Conservation (phyloP, 1,284 basidiomycete genomes). For the Pseudozyma sp. region DNA sequence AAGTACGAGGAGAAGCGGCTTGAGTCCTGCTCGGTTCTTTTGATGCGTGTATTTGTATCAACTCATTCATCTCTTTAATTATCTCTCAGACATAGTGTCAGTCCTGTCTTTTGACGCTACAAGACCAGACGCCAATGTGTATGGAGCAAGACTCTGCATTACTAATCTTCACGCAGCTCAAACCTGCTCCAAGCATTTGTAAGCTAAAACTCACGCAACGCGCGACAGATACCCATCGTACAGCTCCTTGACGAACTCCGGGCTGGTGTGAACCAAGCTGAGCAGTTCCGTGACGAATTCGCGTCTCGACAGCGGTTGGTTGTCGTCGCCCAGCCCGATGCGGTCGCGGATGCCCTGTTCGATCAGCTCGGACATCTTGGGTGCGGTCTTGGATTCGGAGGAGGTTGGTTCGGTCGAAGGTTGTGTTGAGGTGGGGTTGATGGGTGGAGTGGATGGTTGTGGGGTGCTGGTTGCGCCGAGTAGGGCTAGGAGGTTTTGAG, state of each 20-base stretch:
- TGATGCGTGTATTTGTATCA: no score
- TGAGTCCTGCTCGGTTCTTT: constrained; percentile 4
- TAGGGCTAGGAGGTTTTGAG: constrained; percentile 23
- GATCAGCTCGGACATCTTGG: constrained; percentile 71
- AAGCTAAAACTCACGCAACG: not conserved
- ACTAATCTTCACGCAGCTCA: no score
- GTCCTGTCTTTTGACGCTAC: no score
- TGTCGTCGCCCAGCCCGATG: constrained; percentile 60
- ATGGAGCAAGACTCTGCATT: not conserved
- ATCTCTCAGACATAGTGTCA: no score
- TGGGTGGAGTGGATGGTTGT: not conserved
- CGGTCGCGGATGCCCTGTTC: constrained; percentile 69
- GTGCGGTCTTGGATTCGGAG: constrained; percentile 15
- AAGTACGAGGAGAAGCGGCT: constrained; percentile 1
- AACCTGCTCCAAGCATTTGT: not conserved
- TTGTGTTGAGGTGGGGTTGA: not conserved
- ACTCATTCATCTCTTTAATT: no score
- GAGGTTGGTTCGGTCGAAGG: constrained; percentile 1
- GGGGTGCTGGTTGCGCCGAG: constrained; percentile 8
- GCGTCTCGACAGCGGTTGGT: constrained; percentile 72
- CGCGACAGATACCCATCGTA: constrained; percentile 49
- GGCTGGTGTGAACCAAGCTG: constrained; percentile 74
- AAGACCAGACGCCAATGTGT: no score
- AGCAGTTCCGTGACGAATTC: constrained; percentile 78
- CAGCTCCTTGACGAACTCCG: constrained; percentile 56